A percentile compares a stretch with the other conserved stretches of the same genome.
Evolutionary conservation across 306 rosid genomes (phyloP).

Genomic region (Sophora flavescens): DNA sequence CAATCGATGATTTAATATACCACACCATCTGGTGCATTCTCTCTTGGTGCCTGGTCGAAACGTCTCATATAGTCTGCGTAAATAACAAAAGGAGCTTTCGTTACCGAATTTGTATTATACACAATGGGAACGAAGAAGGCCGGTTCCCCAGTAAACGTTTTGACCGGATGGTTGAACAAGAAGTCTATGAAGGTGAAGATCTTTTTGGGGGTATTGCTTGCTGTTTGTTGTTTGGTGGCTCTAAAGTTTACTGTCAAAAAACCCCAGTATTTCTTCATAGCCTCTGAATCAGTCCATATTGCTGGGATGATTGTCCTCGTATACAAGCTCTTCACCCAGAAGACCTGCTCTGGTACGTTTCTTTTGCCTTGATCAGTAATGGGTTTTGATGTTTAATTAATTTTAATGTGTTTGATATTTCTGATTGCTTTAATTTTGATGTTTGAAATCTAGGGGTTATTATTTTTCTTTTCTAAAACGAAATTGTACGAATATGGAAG

Average conservation of each 20-base stretch:
- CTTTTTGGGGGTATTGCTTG: slow-evolving; percentile 50
- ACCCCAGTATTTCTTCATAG: slow-evolving; percentile 53
- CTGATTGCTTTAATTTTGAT: background rate
- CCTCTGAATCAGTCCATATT: slow-evolving; percentile 59
- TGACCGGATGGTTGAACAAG: slow-evolving; percentile 62
- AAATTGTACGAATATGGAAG: too few relatives aligned
- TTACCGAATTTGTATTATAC: background rate
- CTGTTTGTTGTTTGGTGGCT: slow-evolving; percentile 54
- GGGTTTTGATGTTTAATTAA: background rate
- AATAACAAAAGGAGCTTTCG: too few relatives aligned
- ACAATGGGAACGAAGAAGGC: slow-evolving; percentile 64
- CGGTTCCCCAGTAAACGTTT: slow-evolving; percentile 46
- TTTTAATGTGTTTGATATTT: background rate
- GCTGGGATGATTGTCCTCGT: slow-evolving; percentile 67
- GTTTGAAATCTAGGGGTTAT: too few relatives aligned
- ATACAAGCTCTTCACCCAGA: slow-evolving; percentile 74
- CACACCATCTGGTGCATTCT: too few relatives aligned
- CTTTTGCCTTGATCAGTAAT: background rate
- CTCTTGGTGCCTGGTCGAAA: too few relatives aligned
- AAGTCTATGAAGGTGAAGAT: slow-evolving; percentile 60
- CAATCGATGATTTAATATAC: too few relatives aligned
- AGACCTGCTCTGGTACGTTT: slow-evolving; percentile 79
- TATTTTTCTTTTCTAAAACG: background rate
- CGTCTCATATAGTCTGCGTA: too few relatives aligned
- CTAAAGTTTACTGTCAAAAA: slow-evolving; percentile 49